These are phyloP conservation scores for Jaenimonas drosophilae DNA, from an alignment of 208 protist genomes.

Conservation along the genomic window DNA sequence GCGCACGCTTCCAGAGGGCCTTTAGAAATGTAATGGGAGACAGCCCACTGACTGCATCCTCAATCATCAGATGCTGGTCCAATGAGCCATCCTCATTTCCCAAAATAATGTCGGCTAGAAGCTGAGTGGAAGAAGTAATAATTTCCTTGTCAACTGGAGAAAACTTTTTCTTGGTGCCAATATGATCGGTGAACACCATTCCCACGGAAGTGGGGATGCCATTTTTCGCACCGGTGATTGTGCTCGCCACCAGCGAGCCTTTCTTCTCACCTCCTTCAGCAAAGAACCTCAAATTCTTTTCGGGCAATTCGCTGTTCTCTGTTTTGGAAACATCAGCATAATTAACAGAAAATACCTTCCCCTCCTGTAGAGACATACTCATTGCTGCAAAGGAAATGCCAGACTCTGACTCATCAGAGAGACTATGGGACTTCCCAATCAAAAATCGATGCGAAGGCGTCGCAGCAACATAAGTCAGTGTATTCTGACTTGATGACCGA, in stretches of 20 bases:
- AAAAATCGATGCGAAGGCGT: conserved; percentile 30
- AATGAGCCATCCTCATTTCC: conserved; percentile 4
- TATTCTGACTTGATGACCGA: conserved; percentile 2
- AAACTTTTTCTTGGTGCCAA: conserved; percentile 29
- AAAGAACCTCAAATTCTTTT: conserved; percentile 12
- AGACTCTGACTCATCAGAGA: conserved; percentile 9
- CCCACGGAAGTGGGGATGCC: conserved; percentile 14
- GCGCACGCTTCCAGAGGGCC: conserved; percentile 24
- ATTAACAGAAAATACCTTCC: conserved; percentile 5
- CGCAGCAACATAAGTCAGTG: conserved; percentile 21
- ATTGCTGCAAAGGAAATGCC: conserved; percentile 27
- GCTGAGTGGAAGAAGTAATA: conserved; percentile 15
- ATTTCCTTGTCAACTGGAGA: conserved; percentile 23
- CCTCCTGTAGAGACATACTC: conserved; percentile 1
- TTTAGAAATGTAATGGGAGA: conserved; percentile 35
- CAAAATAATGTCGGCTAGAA: conserved; percentile 29
- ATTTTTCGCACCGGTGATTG: conserved; percentile 15
- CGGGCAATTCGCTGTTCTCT: conserved; percentile 4
- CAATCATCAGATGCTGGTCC: conserved; percentile 26
- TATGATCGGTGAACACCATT: conserved; percentile 31
- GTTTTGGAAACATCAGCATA: conserved; percentile 13
- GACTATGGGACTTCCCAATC: conserved; percentile 16
- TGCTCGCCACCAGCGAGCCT: conserved; percentile 14
- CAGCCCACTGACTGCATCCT: conserved; percentile 15
- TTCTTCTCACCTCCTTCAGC: conserved; percentile 22